phyloP scores from a whole-genome alignment of 2,329 filamentous ascomycete genomes.

The Paracoccidioides brasiliensis region DNA sequence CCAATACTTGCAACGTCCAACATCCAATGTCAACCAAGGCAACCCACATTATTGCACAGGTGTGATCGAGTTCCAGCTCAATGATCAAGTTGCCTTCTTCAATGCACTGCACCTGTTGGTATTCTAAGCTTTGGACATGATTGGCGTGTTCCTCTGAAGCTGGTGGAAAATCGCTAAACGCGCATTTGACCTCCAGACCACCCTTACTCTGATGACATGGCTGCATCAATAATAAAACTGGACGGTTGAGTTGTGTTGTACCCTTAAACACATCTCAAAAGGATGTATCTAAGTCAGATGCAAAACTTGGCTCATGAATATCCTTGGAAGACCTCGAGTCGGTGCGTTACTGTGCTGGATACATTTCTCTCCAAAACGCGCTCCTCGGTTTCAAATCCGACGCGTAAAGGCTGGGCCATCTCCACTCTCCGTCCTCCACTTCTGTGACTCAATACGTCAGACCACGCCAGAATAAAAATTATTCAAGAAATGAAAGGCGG shows the following conservation, averaged over 20 bases:
- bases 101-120: neutral
- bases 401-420: neutral
- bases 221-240: neutral
- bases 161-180: neutral
- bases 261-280: neutral
- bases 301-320: neutral
- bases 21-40: neutral
- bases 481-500: neutral
- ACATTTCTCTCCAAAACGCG: neutral
- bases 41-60: neutral
- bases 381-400: neutral
- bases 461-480: neutral
- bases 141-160: neutral
- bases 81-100: neutral
- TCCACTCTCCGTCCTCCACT: conserved; percentile 1
- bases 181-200: neutral
- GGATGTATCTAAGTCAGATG: neutral
- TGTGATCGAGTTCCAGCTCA: neutral
- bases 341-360: neutral
- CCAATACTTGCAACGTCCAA: neutral
- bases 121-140: neutral
- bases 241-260: neutral
- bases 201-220: neutral
- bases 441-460: neutral
- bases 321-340: neutral